Percentiles rank a stretch among this genome's conserved stretches.
Conservation (phyloP, 208 protist species). For the Leishmania lainsoni region DNA sequence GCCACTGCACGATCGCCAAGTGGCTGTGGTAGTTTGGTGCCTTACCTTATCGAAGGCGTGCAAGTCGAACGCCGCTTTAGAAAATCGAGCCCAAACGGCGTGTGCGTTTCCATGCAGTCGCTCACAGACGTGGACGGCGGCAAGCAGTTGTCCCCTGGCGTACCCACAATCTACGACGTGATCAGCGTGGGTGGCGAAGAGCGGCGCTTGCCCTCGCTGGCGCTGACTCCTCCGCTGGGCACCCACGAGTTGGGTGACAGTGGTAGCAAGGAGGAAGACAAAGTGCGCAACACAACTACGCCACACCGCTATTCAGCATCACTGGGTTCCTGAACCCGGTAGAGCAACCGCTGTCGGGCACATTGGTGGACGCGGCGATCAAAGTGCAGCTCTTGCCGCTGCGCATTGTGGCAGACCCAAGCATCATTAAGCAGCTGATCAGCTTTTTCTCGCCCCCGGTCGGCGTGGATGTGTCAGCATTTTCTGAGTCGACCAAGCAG, state of each 20-base stretch:
- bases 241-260: constrained; percentile 7
- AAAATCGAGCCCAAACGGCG: constrained; percentile 14
- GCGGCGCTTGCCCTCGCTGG: not conserved
- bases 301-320: constrained; percentile 60
- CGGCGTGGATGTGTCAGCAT: constrained; percentile 57
- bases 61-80: constrained; percentile 13
- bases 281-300: constrained; percentile 9
- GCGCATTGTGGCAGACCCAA: constrained; percentile 73
- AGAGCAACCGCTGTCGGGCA: constrained; percentile 67
- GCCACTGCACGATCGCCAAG: constrained; percentile 1
- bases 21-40: constrained; percentile 15
- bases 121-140: constrained; percentile 16
- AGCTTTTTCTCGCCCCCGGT: constrained; percentile 69
- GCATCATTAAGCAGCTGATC: constrained; percentile 53
- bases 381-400: constrained; percentile 73
- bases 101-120: constrained; percentile 18
- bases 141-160: constrained; percentile 10
- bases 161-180: constrained; percentile 28
- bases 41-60: constrained; percentile 32
- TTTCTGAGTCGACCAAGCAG: constrained; percentile 46
- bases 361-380: constrained; percentile 67
- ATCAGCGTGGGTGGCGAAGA: constrained; percentile 9
- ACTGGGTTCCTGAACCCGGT: constrained; percentile 62
- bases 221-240: constrained; percentile 2
- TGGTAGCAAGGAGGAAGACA: constrained; percentile 16